These are phyloP conservation scores for Carex myosuroides DNA, from an alignment of 176 grass and related monocot species.

Conservation along the genomic window DNA sequence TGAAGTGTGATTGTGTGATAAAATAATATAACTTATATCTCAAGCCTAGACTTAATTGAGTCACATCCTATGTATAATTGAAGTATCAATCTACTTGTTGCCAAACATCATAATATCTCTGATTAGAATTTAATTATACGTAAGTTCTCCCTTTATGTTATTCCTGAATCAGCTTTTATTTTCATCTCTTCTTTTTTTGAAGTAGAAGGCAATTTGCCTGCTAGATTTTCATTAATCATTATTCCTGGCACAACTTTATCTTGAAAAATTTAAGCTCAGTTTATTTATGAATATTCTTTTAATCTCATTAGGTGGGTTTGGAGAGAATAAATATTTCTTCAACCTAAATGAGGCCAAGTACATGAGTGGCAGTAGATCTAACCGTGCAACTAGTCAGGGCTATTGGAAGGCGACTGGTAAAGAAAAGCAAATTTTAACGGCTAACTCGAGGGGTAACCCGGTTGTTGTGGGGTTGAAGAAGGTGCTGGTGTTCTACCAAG, in stretches of 20 bases:
- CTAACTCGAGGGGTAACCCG: constrained; percentile 7
- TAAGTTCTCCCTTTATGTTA: not conserved
- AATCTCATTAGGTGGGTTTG: constrained; percentile 17
- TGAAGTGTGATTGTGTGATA: not conserved
- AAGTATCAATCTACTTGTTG: not conserved
- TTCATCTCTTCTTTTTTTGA: not conserved
- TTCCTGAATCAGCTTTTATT: too few relatives aligned
- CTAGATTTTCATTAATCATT: not conserved
- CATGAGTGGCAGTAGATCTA: constrained; percentile 41
- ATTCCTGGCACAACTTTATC: not conserved
- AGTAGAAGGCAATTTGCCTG: not conserved
- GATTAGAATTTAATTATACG: not conserved
- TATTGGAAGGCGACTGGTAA: constrained; percentile 73
- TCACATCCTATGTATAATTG: not conserved
- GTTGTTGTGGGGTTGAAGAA: constrained; percentile 53
- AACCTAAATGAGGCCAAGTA: constrained; percentile 66
- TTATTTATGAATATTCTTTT: not conserved
- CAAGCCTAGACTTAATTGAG: not conserved
- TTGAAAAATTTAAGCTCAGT: not conserved
- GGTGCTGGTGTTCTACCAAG: constrained; percentile 57
- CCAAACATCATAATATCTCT: not conserved
- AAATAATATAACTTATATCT: not conserved
- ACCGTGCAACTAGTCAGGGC: constrained; percentile 43
- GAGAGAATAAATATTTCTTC: constrained; percentile 70
- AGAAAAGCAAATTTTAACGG: constrained; percentile 45